Conservation (phyloP, 2,329 filamentous ascomycete species). For the Cryphonectria parasitica region DNA sequence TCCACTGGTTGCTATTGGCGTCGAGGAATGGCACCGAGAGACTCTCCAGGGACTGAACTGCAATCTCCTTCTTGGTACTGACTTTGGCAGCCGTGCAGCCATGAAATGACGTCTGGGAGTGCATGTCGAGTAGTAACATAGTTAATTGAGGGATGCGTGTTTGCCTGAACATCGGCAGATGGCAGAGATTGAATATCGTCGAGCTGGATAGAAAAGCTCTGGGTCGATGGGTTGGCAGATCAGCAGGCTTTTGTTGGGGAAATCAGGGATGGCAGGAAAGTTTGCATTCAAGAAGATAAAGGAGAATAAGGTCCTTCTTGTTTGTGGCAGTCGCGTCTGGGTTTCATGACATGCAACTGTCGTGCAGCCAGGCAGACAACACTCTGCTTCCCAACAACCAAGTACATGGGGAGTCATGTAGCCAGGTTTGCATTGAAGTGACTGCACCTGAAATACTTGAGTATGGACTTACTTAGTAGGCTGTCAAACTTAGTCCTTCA, state of each 20-base stretch:
- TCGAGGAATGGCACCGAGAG: conserved; percentile 22
- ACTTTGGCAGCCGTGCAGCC: not conserved
- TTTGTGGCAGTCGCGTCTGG: conserved; percentile 2
- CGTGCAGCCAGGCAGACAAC: not conserved
- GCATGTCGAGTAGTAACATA: not conserved
- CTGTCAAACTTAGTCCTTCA: no score
- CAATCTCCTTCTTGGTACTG: not conserved
- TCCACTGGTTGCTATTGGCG: conserved; percentile 38
- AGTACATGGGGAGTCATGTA: not conserved
- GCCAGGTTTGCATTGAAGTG: not conserved
- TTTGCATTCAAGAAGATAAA: not conserved
- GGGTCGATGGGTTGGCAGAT: not conserved
- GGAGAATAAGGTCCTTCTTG: not conserved
- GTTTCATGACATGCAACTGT: not conserved
- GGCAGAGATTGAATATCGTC: not conserved
- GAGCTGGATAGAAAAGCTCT: not conserved
- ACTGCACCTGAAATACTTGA: not conserved
- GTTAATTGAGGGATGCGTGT: not conserved
- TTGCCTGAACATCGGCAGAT: not conserved
- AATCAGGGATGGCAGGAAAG: not conserved
- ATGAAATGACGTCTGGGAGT: not conserved
- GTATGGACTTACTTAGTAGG: no score
- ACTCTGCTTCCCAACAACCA: not conserved
- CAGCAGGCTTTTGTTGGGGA: not conserved
- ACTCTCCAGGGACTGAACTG: conserved; percentile 16